Evolutionary conservation across 768 basidiomycete genomes (phyloP).

Genomic region (Suillus spraguei): DNA sequence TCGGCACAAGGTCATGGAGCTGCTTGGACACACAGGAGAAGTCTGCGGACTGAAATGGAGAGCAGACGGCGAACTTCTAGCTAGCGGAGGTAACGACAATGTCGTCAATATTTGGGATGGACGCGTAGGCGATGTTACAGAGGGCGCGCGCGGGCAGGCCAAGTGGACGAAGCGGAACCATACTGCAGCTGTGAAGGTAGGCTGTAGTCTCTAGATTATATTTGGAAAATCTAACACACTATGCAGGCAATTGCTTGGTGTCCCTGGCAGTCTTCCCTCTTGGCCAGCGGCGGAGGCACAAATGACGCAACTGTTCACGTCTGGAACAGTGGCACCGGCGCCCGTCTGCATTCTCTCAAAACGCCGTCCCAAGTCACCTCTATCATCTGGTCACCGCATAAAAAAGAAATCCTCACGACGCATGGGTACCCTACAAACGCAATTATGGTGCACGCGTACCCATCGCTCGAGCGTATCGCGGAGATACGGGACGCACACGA

Average conservation of each 20-base stretch:
- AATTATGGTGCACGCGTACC: slow-evolving; percentile 84
- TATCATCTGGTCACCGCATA: slow-evolving; percentile 82
- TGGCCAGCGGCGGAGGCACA: slow-evolving; percentile 94
- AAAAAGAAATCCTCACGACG: slow-evolving; percentile 88
- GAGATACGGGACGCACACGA: slow-evolving; percentile 93
- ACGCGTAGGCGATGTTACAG: slow-evolving; percentile 57
- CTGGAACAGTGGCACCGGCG: slow-evolving; percentile 92
- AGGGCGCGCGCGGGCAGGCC: slow-evolving; percentile 54
- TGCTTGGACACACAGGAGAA: slow-evolving; percentile 89
- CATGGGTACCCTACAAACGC: slow-evolving; percentile 94
- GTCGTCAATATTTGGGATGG: slow-evolving; percentile 99
- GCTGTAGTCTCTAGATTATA: not conserved
- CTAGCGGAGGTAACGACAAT: slow-evolving; percentile 97
- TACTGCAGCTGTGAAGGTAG: slow-evolving; percentile 81
- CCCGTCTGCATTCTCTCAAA: slow-evolving; percentile 82
- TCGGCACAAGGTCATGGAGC: slow-evolving; percentile 86
- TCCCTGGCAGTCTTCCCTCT: slow-evolving; percentile 90
- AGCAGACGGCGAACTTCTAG: slow-evolving; percentile 83
- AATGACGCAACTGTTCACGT: slow-evolving; percentile 89
- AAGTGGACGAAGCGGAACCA: slow-evolving; percentile 94
- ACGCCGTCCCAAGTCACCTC: slow-evolving; percentile 94
- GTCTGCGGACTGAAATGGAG: slow-evolving; percentile 94
- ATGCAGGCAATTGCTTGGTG: slow-evolving; percentile 94
- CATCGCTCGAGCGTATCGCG: slow-evolving; percentile 64
- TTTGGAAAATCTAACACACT: slow-evolving; percentile 4